Percentiles rank a stretch among this genome's conserved stretches.
Evolutionary conservation across 768 basidiomycete genomes (phyloP).

Genomic region (Leccinum rimulosum): DNA sequence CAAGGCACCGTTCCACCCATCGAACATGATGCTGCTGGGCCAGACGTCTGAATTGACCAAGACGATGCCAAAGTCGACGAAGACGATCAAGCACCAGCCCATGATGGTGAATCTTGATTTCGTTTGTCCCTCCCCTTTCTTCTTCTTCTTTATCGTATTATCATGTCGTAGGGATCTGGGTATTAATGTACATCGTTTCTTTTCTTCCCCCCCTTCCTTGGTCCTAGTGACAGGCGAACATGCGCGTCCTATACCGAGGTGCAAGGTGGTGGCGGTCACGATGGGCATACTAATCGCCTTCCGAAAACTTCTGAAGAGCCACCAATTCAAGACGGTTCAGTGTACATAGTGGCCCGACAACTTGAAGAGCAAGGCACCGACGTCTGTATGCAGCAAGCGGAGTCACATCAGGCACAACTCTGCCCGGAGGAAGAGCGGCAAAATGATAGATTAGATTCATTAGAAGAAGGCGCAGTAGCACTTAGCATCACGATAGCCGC

Average conservation of each 20-base stretch:
- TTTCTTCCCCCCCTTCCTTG: background rate
- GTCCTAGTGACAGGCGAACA: slow-evolving; percentile 23
- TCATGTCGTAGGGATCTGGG: slow-evolving; percentile 22
- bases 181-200: slow-evolving; percentile 29
- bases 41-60: slow-evolving; percentile 15
- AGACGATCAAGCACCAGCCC: slow-evolving; percentile 15
- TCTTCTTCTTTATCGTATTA: slow-evolving; percentile 21
- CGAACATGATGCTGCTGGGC: slow-evolving; percentile 7
- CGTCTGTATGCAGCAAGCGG: slow-evolving; percentile 1
- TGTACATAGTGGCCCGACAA: background rate
- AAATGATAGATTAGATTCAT: too few species aligned
- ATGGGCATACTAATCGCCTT: background rate
- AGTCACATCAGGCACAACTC: background rate
- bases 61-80: slow-evolving; percentile 15
- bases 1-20: slow-evolving; percentile 12
- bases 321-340: slow-evolving; percentile 1
- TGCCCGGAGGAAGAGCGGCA: background rate
- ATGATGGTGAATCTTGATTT: slow-evolving; percentile 46
- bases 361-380: slow-evolving; percentile 1
- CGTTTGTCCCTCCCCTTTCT: slow-evolving; percentile 2
- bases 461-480: background rate
- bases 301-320: slow-evolving; percentile 7
- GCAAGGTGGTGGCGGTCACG: slow-evolving; percentile 8
- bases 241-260: slow-evolving; percentile 15
- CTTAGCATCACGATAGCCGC: background rate